Percentiles rank a stretch among this genome's conserved stretches.
Conservation (phyloP, 2,329 filamentous ascomycete species). For the Biscogniauxia mediterranea region DNA sequence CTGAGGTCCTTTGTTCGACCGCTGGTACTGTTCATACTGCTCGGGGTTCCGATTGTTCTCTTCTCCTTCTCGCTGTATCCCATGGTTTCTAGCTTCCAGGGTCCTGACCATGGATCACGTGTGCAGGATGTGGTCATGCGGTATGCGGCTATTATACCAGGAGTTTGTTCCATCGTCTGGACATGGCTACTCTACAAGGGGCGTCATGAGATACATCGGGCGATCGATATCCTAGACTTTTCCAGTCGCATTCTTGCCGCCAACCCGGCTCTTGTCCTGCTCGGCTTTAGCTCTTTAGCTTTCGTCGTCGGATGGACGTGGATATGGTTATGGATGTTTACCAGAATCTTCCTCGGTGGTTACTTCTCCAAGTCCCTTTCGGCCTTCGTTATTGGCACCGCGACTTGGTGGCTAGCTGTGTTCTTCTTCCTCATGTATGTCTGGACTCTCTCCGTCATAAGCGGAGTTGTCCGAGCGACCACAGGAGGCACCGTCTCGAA, state of each 20-base stretch:
- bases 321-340: slow-evolving; percentile 97
- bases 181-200: slow-evolving; percentile 78
- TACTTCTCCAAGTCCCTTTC: slow-evolving; percentile 65
- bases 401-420: slow-evolving; percentile 92
- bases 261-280: slow-evolving; percentile 75
- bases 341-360: slow-evolving; percentile 89
- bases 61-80: slow-evolving; percentile 90
- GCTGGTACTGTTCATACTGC: slow-evolving; percentile 75
- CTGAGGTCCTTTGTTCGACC: slow-evolving; percentile 83
- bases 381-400: slow-evolving; percentile 76
- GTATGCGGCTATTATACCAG: slow-evolving; percentile 77
- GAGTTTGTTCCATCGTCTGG: slow-evolving; percentile 73
- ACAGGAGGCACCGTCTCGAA: slow-evolving; percentile 95
- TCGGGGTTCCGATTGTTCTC: slow-evolving; percentile 82
- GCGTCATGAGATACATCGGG: slow-evolving; percentile 76
- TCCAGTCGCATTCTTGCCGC: slow-evolving; percentile 82
- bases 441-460: slow-evolving; percentile 87
- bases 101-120: slow-evolving; percentile 68
- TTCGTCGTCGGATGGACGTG: slow-evolving; percentile 87
- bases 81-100: slow-evolving; percentile 84
- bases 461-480: slow-evolving; percentile 84
- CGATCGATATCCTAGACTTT: slow-evolving; percentile 89
- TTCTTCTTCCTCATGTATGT: slow-evolving; percentile 94
- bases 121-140: slow-evolving; percentile 90
- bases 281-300: slow-evolving; percentile 77